Evolutionary conservation across 495 filamentous ascomycete genomes (phyloP).

Genomic region (Cryomyces minteri): DNA sequence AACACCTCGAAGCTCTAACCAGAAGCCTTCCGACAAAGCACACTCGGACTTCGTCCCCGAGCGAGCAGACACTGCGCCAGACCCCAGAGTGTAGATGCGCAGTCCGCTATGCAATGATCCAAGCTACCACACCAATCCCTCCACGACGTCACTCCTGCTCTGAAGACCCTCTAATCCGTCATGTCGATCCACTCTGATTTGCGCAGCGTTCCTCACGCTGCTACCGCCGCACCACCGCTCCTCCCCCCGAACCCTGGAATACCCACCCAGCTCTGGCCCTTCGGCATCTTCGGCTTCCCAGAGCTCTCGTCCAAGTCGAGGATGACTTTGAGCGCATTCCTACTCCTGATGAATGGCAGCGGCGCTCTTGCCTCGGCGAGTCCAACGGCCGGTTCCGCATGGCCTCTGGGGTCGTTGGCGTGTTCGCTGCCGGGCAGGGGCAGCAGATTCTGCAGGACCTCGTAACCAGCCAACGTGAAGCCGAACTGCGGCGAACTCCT

Average conservation of each 20-base stretch:
- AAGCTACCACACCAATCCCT: neutral
- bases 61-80: neutral
- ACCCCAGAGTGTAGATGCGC: neutral
- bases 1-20: too few relatives aligned
- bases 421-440: conserved; percentile 56
- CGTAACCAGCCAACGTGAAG: conserved; percentile 89
- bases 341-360: conserved; percentile 65
- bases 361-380: conserved; percentile 40
- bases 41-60: too few relatives aligned
- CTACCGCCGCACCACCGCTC: too few relatives aligned
- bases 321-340: conserved; percentile 94
- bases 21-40: too few relatives aligned
- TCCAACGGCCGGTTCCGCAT: conserved; percentile 36
- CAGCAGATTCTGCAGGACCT: conserved; percentile 66
- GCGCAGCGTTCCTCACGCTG: too few relatives aligned
- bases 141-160: too few relatives aligned
- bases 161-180: too few relatives aligned
- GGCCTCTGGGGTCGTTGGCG: conserved; percentile 23
- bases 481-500: conserved; percentile 94
- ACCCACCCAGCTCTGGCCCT: conserved; percentile 9
- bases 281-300: conserved; percentile 43
- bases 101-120: neutral
- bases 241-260: conserved; percentile 10
- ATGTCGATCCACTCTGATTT: too few relatives aligned
- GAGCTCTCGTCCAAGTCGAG: conserved; percentile 88